These are phyloP conservation scores for Canariomyces notabilis DNA, from an alignment of 2,329 filamentous ascomycete genomes.

Conservation along the genomic window DNA sequence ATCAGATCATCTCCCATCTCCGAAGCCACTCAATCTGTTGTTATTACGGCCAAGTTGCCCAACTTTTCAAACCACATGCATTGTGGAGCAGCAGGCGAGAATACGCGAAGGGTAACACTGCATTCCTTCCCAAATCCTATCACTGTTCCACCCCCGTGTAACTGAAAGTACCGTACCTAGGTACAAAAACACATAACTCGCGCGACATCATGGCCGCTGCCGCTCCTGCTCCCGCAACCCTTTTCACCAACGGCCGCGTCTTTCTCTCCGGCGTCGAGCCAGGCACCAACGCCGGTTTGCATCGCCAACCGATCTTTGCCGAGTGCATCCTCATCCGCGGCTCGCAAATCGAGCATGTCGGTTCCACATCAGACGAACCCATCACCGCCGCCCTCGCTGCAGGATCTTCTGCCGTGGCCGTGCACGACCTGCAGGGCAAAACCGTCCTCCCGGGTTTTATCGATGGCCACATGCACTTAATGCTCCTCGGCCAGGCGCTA, in stretches of 20 bases:
- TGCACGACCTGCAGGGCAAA: conserved; percentile 34
- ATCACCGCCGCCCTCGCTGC: conserved; percentile 27
- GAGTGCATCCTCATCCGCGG: conserved; percentile 34
- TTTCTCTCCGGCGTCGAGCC: conserved; percentile 28
- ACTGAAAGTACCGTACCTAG: too few relatives aligned
- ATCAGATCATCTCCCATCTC: too few relatives aligned
- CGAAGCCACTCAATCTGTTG: too few relatives aligned
- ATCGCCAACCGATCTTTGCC: conserved; percentile 31
- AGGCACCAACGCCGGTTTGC: conserved; percentile 21
- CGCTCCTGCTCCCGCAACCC: conserved; percentile 17
- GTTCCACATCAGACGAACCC: conserved; percentile 29
- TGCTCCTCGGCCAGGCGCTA: conserved; percentile 50
- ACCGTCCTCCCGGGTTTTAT: conserved; percentile 51
- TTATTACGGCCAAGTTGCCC: too few relatives aligned
- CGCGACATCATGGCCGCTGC: conserved; percentile 12
- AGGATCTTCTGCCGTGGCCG: conserved; percentile 14
- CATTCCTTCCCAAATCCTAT: too few relatives aligned
- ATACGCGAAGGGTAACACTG: too few relatives aligned
- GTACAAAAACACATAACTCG: not conserved
- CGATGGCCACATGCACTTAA: conserved; percentile 54
- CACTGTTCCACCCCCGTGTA: too few relatives aligned
- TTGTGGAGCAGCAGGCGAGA: too few relatives aligned
- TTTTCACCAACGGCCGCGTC: conserved; percentile 47
- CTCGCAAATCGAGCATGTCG: conserved; percentile 34
- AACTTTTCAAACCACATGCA: too few relatives aligned